Conservation (phyloP, 2,329 filamentous ascomycete species). For the Tolypocladium inflatum region DNA sequence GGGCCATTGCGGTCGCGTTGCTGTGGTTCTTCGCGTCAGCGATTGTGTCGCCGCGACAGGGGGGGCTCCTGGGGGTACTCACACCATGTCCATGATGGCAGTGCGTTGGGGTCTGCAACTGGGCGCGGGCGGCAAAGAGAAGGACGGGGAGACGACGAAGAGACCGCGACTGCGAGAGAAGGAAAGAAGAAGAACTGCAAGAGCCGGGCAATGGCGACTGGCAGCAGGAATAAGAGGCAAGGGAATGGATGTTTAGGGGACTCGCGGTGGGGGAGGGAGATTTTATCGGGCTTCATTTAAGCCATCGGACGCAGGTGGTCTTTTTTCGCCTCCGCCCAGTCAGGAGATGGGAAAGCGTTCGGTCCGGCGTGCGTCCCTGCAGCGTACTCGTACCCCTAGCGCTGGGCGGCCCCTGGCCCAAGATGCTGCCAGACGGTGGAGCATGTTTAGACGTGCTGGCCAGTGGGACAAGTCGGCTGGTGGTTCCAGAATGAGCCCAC, state of each 20-base stretch:
- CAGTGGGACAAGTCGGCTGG: not conserved
- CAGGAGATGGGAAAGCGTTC: conserved; percentile 7
- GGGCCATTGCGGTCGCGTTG: conserved; percentile 39
- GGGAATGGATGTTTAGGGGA: not conserved
- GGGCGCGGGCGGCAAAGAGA: not conserved
- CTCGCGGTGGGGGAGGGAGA: conserved; percentile 5
- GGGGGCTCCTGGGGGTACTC: conserved; percentile 10
- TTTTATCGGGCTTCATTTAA: conserved; percentile 5
- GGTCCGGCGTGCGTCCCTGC: not conserved
- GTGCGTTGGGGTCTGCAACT: not conserved
- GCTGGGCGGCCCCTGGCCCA: not conserved
- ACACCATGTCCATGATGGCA: conserved; percentile 24
- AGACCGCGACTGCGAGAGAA: not conserved
- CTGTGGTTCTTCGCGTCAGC: conserved; percentile 21
- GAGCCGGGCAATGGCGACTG: not conserved
- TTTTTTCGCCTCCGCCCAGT: conserved; percentile 4
- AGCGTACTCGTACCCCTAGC: not conserved
- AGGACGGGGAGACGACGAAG: not conserved
- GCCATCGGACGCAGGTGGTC: not conserved
- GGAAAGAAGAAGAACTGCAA: not conserved
- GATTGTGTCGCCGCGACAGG: conserved; percentile 9
- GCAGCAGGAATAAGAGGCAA: not conserved
- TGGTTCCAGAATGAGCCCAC: conserved; percentile 27
- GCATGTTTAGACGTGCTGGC: not conserved
- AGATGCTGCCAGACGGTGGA: not conserved